phyloP scores from a whole-genome alignment of 2,329 filamentous ascomycete species.

The Cladosporium sp. region DNA sequence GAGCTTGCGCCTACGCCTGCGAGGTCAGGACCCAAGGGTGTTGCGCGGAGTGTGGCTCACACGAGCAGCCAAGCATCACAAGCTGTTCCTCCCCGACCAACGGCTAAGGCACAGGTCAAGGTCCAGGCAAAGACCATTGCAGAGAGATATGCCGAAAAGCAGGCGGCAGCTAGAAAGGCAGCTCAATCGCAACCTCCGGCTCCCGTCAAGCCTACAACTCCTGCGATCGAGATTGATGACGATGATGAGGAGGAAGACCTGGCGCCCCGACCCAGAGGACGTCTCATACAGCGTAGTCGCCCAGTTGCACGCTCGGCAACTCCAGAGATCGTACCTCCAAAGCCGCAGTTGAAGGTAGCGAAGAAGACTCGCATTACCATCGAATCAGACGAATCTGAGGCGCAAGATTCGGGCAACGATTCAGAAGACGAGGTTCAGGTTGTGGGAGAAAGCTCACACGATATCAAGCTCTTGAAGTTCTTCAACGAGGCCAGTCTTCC shows the following conservation, averaged over 20 bases:
- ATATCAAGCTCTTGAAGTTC: slow-evolving; percentile 63
- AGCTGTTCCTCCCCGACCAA: slow-evolving; percentile 31
- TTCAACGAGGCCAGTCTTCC: slow-evolving; percentile 74
- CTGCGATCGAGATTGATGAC: slow-evolving; percentile 18
- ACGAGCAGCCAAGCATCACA: slow-evolving; percentile 12
- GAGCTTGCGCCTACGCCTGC: slow-evolving; percentile 20
- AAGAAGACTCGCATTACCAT: slow-evolving; percentile 34
- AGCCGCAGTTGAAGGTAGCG: slow-evolving; percentile 19
- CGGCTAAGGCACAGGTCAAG: slow-evolving; percentile 54
- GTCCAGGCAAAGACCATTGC: slow-evolving; percentile 53
- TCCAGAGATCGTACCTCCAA: slow-evolving; percentile 18
- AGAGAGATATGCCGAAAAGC: slow-evolving; percentile 28
- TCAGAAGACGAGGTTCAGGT: slow-evolving; percentile 22
- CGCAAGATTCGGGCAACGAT: slow-evolving; percentile 35
- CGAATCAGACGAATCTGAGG: slow-evolving; percentile 34
- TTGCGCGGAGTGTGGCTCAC: slow-evolving; percentile 5
- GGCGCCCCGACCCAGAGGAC: slow-evolving; percentile 2
- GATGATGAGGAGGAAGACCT: slow-evolving; percentile 23
- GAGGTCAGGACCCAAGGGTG: slow-evolving; percentile 2
- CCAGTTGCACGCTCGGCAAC: slow-evolving; percentile 11
- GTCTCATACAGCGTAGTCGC: slow-evolving; percentile 10
- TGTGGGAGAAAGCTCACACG: slow-evolving; percentile 37
- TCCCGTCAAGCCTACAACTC: slow-evolving; percentile 22
- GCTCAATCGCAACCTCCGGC: slow-evolving; percentile 13
- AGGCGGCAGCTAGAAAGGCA: neutral